Evolutionary conservation across 1,284 basidiomycete species (phyloP).

Genomic region (Athelia sp.): DNA sequence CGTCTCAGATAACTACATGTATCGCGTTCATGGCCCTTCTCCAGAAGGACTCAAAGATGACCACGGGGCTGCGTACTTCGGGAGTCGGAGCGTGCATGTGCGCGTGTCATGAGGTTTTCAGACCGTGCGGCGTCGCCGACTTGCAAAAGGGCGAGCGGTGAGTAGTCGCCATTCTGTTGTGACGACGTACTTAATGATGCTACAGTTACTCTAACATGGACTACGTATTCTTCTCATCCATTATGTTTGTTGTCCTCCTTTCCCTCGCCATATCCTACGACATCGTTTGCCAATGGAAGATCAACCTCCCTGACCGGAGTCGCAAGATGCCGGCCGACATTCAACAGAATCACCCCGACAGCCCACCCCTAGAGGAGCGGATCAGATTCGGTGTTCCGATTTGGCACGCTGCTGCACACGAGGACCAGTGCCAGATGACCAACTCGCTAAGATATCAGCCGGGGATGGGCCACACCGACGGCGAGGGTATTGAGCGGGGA

Average conservation of each 20-base stretch:
- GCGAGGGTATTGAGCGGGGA: constrained; percentile 11
- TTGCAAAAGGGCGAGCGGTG: constrained; percentile 16
- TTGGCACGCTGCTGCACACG: constrained; percentile 9
- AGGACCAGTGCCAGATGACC: constrained; percentile 1
- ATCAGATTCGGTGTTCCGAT: constrained; percentile 1
- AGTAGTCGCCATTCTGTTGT: constrained; percentile 2
- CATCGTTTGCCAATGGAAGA: constrained; percentile 13
- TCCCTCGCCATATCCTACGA: constrained; percentile 10
- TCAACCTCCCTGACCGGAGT: constrained; percentile 5
- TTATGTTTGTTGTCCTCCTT: not conserved
- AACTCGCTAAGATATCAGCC: constrained; percentile 9
- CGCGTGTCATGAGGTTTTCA: constrained; percentile 10
- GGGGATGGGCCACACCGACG: constrained; percentile 7
- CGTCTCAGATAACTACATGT: constrained; percentile 7
- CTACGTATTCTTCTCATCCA: constrained; percentile 6
- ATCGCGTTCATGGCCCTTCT: constrained; percentile 11
- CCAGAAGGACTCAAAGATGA: constrained; percentile 10
- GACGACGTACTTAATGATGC: not conserved
- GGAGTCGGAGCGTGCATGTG: constrained; percentile 14
- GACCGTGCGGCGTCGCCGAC: constrained; percentile 13
- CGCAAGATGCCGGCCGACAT: not conserved
- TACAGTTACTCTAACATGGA: constrained; percentile 17
- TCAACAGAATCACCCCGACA: constrained; percentile 3
- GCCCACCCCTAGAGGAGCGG: not conserved
- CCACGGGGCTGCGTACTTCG: constrained; percentile 4